These are phyloP conservation scores for Borovskyia barvae DNA, from an alignment of 208 protist species.

Conservation along the genomic window DNA sequence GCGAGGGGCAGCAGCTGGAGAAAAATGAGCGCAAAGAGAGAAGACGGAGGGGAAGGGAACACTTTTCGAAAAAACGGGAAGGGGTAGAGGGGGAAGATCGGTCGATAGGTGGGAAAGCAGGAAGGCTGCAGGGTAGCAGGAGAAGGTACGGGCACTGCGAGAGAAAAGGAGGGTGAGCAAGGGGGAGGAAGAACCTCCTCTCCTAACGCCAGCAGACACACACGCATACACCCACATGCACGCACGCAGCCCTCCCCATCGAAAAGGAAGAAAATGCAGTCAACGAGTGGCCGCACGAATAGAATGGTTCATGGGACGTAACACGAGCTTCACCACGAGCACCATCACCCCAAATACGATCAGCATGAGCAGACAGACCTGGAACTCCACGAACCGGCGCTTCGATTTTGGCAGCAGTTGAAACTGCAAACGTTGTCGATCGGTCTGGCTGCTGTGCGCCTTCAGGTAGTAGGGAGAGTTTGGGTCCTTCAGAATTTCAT, in stretches of 20 bases:
- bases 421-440: constrained; percentile 80
- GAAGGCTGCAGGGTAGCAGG: not conserved
- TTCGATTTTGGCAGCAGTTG: constrained; percentile 77
- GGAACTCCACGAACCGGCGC: constrained; percentile 57
- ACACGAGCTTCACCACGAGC: constrained; percentile 48
- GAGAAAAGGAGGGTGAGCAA: no score
- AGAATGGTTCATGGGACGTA: constrained; percentile 68
- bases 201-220: not conserved
- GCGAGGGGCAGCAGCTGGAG: not conserved
- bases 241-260: not conserved
- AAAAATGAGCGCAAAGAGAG: not conserved
- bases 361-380: constrained; percentile 58
- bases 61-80: not conserved
- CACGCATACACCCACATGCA: not conserved
- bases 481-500: constrained; percentile 83
- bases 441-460: constrained; percentile 66
- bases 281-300: constrained; percentile 70
- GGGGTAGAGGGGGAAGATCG: not conserved
- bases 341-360: constrained; percentile 37
- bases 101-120: not conserved
- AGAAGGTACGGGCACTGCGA: no score
- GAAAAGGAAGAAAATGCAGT: no score
- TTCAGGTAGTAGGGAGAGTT: constrained; percentile 80
- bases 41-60: not conserved
- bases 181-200: not conserved